Evolutionary conservation across 164 flowering plant species (phyloP).

Genomic region (Liriodendron chinense): DNA sequence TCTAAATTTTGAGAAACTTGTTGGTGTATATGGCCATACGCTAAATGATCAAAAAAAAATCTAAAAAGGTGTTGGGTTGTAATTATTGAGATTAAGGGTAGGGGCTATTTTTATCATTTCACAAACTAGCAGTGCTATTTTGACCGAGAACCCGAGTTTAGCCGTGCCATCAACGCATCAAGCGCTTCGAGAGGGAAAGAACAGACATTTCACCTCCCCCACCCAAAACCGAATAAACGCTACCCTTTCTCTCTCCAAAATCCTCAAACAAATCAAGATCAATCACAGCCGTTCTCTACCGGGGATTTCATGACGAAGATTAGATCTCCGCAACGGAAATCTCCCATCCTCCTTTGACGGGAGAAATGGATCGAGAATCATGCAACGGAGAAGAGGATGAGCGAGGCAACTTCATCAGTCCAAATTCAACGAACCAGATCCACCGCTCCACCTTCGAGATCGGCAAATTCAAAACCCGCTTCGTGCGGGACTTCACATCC

Average conservation of each 20-base stretch:
- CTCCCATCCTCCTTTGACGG: background rate
- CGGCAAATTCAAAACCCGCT: conserved; percentile 10
- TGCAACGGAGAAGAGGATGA: conserved; percentile 62
- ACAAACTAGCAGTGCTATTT: no score
- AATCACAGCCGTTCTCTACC: background rate
- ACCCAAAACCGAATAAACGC: background rate
- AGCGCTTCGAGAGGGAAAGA: no score
- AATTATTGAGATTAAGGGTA: no score
- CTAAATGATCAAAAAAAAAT: no score
- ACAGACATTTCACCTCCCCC: background rate
- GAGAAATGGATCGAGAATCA: conserved; percentile 25
- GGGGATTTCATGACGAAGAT: background rate
- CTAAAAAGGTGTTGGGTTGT: no score
- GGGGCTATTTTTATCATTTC: no score
- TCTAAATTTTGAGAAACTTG: no score
- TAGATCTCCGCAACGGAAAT: no score
- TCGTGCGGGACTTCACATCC: conserved; percentile 16
- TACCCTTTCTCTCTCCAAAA: background rate
- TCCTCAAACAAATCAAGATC: background rate
- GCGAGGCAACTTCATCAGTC: conserved; percentile 37
- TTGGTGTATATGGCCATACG: no score
- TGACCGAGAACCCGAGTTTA: no score
- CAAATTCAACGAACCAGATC: conserved; percentile 28
- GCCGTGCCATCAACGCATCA: no score
- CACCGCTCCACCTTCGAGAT: conserved; percentile 16